Percentiles rank a stretch among this genome's conserved stretches.
phyloP scores from a whole-genome alignment of 768 basidiomycete species.

The Termitomyces titanicus region DNA sequence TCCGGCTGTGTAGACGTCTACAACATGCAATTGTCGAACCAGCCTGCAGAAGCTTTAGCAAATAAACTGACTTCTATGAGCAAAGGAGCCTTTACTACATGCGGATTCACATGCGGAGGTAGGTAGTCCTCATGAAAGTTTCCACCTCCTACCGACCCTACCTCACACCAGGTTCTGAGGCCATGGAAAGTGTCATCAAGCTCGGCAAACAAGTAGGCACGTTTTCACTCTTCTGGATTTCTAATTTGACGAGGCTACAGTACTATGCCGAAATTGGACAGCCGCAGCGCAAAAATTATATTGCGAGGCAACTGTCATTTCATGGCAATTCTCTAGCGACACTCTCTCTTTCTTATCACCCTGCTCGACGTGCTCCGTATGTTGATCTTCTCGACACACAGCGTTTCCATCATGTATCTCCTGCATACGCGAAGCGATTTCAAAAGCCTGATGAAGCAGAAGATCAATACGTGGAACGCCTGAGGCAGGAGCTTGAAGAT shows the following conservation, averaged over 20 bases:
- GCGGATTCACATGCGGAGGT: conserved; percentile 78
- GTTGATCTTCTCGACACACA: conserved; percentile 57
- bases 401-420: conserved; percentile 82
- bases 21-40: conserved; percentile 79
- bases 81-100: conserved; percentile 69
- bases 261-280: conserved; percentile 73
- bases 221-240: background rate
- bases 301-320: conserved; percentile 74
- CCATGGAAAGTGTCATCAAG: conserved; percentile 86
- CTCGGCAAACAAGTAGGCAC: conserved; percentile 65
- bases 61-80: conserved; percentile 59
- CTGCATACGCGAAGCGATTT: conserved; percentile 84
- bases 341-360: conserved; percentile 65
- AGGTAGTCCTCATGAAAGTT: conserved; percentile 10
- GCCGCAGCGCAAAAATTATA: conserved; percentile 69
- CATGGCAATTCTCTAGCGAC: conserved; percentile 83
- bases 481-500: conserved; percentile 77
- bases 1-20: conserved; percentile 60
- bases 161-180: conserved; percentile 65
- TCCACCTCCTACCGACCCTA: background rate
- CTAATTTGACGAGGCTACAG: conserved; percentile 17
- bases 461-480: conserved; percentile 74
- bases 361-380: conserved; percentile 66
- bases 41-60: conserved; percentile 80
- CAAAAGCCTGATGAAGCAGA: conserved; percentile 65